These are phyloP conservation scores for Syzygium syzygioides DNA, from an alignment of 441 rosid species.

Conservation along the genomic window DNA sequence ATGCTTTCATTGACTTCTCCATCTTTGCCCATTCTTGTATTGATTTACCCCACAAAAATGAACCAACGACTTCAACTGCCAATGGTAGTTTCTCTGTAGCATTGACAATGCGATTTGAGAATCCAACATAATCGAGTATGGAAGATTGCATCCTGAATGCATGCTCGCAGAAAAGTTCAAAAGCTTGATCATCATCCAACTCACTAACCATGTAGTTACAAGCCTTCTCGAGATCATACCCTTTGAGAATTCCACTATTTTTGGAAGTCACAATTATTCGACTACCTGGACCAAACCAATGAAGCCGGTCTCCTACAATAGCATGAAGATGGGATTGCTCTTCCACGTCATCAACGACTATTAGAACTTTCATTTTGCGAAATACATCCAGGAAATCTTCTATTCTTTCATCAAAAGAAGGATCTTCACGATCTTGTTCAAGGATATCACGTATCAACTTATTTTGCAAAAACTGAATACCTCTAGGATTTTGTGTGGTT, in stretches of 20 bases:
- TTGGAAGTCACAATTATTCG: background rate
- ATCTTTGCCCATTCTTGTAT: background rate
- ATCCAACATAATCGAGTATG: background rate
- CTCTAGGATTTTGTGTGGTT: accelerated
- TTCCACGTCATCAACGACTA: background rate
- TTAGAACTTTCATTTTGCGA: background rate
- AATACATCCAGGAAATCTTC: background rate
- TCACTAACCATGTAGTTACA: accelerated
- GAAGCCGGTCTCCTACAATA: background rate
- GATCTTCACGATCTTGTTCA: background rate
- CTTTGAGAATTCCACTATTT: accelerated
- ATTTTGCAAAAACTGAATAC: background rate
- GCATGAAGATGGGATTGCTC: background rate
- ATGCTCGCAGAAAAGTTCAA: background rate
- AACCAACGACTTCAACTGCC: background rate
- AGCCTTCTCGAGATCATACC: accelerated
- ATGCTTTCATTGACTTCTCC: accelerated
- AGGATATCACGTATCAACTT: background rate
- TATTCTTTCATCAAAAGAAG: background rate
- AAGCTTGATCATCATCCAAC: background rate
- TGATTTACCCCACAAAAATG: background rate
- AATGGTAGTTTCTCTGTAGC: background rate
- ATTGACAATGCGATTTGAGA: background rate
- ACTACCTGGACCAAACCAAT: background rate
- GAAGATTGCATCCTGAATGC: background rate